Evolutionary conservation across 805 yeast genomes (phyloP), one percentile per base, ranked within the genome.

Genomic region (Spathaspora gorwiae): DNA sequence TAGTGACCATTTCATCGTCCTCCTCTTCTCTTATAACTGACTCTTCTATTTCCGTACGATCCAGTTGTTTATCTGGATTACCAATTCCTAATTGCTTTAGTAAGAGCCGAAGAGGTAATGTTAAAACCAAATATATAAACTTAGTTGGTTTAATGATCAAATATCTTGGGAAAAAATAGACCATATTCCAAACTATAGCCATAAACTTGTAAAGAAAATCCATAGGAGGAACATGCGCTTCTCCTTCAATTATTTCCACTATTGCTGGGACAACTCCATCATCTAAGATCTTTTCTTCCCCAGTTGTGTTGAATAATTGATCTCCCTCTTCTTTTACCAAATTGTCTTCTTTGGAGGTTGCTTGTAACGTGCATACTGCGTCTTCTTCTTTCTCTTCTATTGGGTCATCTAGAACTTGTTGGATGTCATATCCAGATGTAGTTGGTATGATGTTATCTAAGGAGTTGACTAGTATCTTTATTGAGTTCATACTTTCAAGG

Each of bases 111-210:
- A 82, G 62, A 0, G 90, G 90, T 54, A 74, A 79, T 1, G 82
- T 72, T 6, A 78, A 46, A n/a, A 83, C 48, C 42, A 65, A 70
- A 77, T 86, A 73, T 1, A 75, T 37, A 40, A 74, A 66, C 5
- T 64, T 48, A 12, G 79, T 46, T 2, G 90, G 90, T 45, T 72
- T 73, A n/a, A 77, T 49, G 5, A 83, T 50, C 6, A 83, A 42
- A 35, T 72, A 52, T 48, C 76, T 73, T 53, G 36, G 61, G 24
- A 55, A 40, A 35, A 51, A 52, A 7, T 44, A 43, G 24, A 53
- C 14, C 29, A 6, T 32, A 27, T 43, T 39, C 42, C 45, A 43
- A 29, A 40, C 13, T 11, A 27, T 24, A 7, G 33, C 29, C 12
- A 47, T 12, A 15, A 43, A 14, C 11, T 36, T 34, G 10, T 47